Percentiles rank a stretch among this genome's conserved stretches.
Conservation (phyloP, 2,329 filamentous ascomycete genomes). For the Cytospora mali region DNA sequence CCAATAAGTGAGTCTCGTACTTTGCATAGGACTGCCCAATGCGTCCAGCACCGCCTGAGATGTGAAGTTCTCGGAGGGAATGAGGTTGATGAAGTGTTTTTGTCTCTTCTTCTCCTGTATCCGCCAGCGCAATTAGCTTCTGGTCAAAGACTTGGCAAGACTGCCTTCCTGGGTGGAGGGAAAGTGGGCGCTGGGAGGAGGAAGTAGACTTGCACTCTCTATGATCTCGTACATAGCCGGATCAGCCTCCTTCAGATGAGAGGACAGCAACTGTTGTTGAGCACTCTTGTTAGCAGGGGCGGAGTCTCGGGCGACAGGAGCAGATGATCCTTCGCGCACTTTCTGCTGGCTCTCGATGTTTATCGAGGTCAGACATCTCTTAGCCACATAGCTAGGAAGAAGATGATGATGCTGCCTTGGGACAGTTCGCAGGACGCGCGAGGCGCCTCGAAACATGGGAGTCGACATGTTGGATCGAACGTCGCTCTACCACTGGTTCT, state of each 20-base stretch:
- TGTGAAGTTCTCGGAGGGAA: conserved; percentile 94
- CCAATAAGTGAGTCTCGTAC: conserved; percentile 52
- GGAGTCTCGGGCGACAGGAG: conserved; percentile 24
- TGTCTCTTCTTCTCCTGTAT: conserved; percentile 90
- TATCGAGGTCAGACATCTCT: conserved; percentile 49
- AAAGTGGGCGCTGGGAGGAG: too few relatives aligned
- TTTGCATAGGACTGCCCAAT: conserved; percentile 92
- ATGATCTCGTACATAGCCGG: conserved; percentile 86
- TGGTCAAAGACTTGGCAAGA: not conserved
- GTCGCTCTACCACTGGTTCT: conserved; percentile 13
- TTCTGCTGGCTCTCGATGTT: conserved; percentile 61
- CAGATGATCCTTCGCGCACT: conserved; percentile 43
- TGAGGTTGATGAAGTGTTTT: conserved; percentile 98
- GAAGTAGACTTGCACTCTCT: conserved; percentile 67
- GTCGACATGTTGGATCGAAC: conserved; percentile 47
- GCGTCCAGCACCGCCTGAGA: conserved; percentile 91
- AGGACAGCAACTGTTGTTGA: conserved; percentile 69
- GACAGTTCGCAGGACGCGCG: conserved; percentile 47
- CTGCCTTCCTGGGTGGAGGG: not conserved
- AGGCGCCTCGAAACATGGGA: conserved; percentile 50
- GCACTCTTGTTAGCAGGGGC: conserved; percentile 26
- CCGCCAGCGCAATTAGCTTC: conserved; percentile 12
- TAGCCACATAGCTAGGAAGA: conserved; percentile 33
- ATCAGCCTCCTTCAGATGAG: conserved; percentile 81
- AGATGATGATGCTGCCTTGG: conserved; percentile 40